Evolutionary conservation across 2,329 filamentous ascomycete species (phyloP).

Genomic region (Nothomitra cinnamomea): DNA sequence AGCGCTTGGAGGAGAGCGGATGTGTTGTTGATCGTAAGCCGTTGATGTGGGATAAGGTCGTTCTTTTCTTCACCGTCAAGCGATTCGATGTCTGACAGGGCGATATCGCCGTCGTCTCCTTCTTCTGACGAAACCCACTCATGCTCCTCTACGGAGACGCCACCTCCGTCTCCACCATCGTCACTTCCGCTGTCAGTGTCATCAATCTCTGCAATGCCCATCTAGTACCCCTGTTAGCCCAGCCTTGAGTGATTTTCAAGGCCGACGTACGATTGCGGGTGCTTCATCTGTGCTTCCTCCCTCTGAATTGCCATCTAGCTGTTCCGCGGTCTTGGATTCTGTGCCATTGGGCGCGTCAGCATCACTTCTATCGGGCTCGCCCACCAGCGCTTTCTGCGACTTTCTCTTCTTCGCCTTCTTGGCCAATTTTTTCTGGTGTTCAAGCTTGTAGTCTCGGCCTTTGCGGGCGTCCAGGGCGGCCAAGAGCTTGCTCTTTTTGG

Average conservation of each 20-base stretch:
- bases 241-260: too few relatives aligned
- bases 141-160: conserved; percentile 18
- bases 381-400: conserved; percentile 23
- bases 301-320: conserved; percentile 13
- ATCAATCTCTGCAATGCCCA: conserved; percentile 13
- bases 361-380: conserved; percentile 21
- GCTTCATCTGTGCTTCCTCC: conserved; percentile 9
- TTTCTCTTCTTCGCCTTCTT: conserved; percentile 34
- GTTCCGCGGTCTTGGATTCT: conserved; percentile 15
- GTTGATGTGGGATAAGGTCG: conserved; percentile 77
- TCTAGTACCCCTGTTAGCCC: too few relatives aligned
- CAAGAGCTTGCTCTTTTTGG: conserved; percentile 39
- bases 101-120: conserved; percentile 72
- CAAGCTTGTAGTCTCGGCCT: conserved; percentile 53
- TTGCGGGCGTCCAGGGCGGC: conserved; percentile 39
- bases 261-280: conserved; percentile 4
- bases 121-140: conserved; percentile 43
- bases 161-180: conserved; percentile 19
- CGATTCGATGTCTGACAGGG: conserved; percentile 73
- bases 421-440: conserved; percentile 55
- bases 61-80: conserved; percentile 63
- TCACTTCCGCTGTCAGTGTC: conserved; percentile 18
- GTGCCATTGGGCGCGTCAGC: conserved; percentile 18
- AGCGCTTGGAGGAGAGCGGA: conserved; percentile 65
- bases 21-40: conserved; percentile 95